phyloP scores from a whole-genome alignment of 345 rosid genomes.

The Gossypium ekmanianum region DNA sequence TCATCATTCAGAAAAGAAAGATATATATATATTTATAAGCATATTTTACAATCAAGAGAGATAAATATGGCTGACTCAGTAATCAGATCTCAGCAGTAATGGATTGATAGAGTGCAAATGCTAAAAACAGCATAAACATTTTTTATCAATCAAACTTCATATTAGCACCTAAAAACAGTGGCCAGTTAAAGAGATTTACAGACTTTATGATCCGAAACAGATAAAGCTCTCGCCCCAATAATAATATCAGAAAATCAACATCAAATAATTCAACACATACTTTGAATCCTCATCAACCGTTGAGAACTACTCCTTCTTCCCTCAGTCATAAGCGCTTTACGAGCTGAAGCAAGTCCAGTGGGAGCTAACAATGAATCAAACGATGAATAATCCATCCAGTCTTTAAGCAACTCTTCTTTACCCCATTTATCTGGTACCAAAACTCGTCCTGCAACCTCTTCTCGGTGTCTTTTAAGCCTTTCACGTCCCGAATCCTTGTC shows the following conservation, averaged over 20 bases:
- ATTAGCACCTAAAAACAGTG: not conserved
- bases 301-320: constrained; percentile 26
- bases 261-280: constrained; percentile 26
- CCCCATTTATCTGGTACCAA: constrained; percentile 65
- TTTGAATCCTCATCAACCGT: constrained; percentile 37
- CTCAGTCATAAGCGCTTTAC: constrained; percentile 53
- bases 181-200: not conserved
- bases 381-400: constrained; percentile 60
- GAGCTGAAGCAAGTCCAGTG: constrained; percentile 52
- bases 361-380: constrained; percentile 51
- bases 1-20: not conserved
- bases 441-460: constrained; percentile 51
- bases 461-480: constrained; percentile 58
- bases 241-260: not conserved
- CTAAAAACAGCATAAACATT: not conserved
- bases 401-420: constrained; percentile 51
- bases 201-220: not conserved
- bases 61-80: not conserved
- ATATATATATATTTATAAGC: not conserved
- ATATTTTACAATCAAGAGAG: not conserved
- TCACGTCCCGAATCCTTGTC: constrained; percentile 40
- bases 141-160: not conserved
- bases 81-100: constrained; percentile 3
- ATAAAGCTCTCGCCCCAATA: not conserved
- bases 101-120: not conserved